A percentile compares a stretch with the other conserved stretches of the same genome.
phyloP scores from a whole-genome alignment of 1,284 basidiomycete species.

The Sphagnurus paluster region DNA sequence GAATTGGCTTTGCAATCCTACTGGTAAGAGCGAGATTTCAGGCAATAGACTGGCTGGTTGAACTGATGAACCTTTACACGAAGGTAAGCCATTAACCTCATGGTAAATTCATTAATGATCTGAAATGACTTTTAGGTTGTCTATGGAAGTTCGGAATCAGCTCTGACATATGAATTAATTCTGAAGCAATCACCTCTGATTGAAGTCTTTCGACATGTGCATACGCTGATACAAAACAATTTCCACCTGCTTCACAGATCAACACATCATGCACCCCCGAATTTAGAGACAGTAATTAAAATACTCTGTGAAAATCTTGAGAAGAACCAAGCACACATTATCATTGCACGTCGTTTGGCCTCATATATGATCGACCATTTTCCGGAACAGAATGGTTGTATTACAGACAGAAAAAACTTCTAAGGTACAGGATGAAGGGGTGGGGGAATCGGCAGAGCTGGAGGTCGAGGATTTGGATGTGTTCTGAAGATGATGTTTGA shows the following conservation, averaged over 20 bases:
- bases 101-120: background rate
- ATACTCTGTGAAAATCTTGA: background rate
- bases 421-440: background rate
- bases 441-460: background rate
- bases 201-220: conserved; percentile 2
- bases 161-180: background rate
- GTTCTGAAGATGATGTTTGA: too few relatives aligned
- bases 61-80: conserved; percentile 23
- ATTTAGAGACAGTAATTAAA: conserved; percentile 19
- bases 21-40: conserved; percentile 14
- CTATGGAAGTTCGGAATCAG: background rate
- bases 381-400: background rate
- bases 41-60: conserved; percentile 23
- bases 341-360: background rate
- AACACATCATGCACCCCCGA: conserved; percentile 15
- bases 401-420: background rate
- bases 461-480: background rate
- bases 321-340: background rate
- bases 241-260: conserved; percentile 17
- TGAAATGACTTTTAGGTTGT: background rate
- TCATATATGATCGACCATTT: background rate
- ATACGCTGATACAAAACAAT: conserved; percentile 19
- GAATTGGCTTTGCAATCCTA: conserved; percentile 23
- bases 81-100: conserved; percentile 11
- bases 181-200: conserved; percentile 1